phyloP scores from a whole-genome alignment of 345 rosid species.

The Camelina laxa region DNA sequence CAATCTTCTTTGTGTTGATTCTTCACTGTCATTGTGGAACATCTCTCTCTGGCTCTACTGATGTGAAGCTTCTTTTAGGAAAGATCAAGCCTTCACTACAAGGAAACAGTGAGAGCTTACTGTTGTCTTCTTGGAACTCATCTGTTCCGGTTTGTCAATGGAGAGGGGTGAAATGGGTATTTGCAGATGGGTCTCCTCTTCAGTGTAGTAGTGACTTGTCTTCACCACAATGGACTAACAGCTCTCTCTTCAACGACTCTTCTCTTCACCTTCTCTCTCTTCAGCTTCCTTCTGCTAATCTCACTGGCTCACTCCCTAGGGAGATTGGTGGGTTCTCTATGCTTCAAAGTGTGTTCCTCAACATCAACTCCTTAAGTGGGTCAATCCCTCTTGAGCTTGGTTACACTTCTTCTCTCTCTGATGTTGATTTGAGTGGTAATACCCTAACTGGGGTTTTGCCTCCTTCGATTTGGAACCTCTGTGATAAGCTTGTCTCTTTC shows the following conservation, averaged over 20 bases:
- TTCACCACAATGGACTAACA: conserved; percentile 71
- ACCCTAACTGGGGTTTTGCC: conserved; percentile 63
- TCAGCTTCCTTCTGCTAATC: conserved; percentile 93
- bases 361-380: conserved; percentile 79
- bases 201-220: conserved; percentile 65
- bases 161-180: conserved; percentile 97
- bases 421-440: conserved; percentile 78
- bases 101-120: conserved; percentile 77
- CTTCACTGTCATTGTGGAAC: conserved; percentile 3
- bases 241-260: conserved; percentile 71
- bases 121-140: conserved; percentile 92
- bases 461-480: conserved; percentile 93
- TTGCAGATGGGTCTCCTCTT: conserved; percentile 65
- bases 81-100: conserved; percentile 79
- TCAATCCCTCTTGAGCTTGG: conserved; percentile 93
- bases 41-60: conserved; percentile 49
- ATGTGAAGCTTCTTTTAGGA: conserved; percentile 74
- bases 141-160: conserved; percentile 92
- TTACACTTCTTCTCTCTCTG: conserved; percentile 79
- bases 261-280: conserved; percentile 73
- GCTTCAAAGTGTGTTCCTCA: conserved; percentile 81
- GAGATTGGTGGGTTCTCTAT: conserved; percentile 90
- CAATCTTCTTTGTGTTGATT: conserved; percentile 41
- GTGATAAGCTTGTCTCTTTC: conserved; percentile 74
- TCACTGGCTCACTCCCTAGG: conserved; percentile 86